Base-by-base conservation (phyloP, 2,329 filamentous ascomycete genomes). In the Anisogramma anomala region DNA sequence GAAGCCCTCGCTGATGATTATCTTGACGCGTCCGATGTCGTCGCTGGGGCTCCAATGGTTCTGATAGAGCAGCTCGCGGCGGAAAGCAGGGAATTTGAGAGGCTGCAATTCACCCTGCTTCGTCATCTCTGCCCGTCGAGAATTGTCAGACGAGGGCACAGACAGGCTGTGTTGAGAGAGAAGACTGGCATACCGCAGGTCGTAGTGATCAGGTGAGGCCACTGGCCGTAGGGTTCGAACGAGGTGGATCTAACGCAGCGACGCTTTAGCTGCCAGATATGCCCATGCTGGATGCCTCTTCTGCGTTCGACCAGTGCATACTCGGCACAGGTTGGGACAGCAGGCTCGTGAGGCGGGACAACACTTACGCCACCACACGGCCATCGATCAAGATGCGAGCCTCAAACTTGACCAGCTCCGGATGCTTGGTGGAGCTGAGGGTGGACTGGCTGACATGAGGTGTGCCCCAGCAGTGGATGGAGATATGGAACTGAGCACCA, bases 1-100 rank as follows among this genome's bases (percentile, higher is more conserved):
- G 43, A 86, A 77, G 0, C 83, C 79, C 55, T 89, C 84, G 35
- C 82, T 78, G 43, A 94, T 72, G 40, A 87, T 59, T 19, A 93
- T 59, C 55, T 82, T 86, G 61, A 94, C 81, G 6, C 84, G 75
- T 6, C 85, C 84, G 15, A 81, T 58, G 22, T 79, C 67, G 45
- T 89, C 84, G 5, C 71, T 72, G 0, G 82, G 71, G 50, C 77
- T 77, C 83, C 84, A 91, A 47, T 77, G 72, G 42, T 65, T 73
- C 52, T 86, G 80, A 31, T 74, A 69, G 13, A 88, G 66, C 18
- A 86, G 66, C 50, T 83, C 77, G 39, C 69, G 68, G 42, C 82
- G 77, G 52, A 91, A 93, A 0, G 62, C 51, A 0, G 86, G 86
- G 48, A 93, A 94, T 25, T 64, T 70, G 32, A 93, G 70, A n/a